Base-by-base conservation (phyloP, 331 rosid species). In the Dryas integrifolia region DNA sequence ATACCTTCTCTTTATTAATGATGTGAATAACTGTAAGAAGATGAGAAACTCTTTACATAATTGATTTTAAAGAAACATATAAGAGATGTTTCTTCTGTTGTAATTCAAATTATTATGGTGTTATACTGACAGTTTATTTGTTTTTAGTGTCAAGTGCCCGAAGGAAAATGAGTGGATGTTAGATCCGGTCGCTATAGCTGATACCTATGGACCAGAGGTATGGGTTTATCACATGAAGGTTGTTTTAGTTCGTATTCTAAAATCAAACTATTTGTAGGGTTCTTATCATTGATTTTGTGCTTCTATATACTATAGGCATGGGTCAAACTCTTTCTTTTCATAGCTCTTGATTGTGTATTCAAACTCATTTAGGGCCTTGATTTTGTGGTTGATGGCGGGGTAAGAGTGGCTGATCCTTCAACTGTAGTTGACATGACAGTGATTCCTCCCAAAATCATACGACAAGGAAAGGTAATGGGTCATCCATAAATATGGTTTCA, bases 401-500 rank as follows among this genome's bases (percentile, higher is more conserved):
- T 89, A 56, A 86, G 98, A 82, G 83, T 94, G 77, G 98, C 98
- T 3, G 92, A 94, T 75, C 95, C 97, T 40, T 91, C 97, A 77
- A 94, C 97, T 11, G 96, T 94, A 79, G 96, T 91, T 77, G 96
- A 94, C 86, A 86, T 94, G 96, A 88, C 91, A 0, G 81, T 82
- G 71, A 51, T 74, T 68, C 98, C 98, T 82, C 92, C 97, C 10
- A 86, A 72, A 83, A 86, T 94, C 67, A 77, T 84, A 59, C 86
- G 98, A 58, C 82, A 88, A 79, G 98, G 98, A 83, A 94, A 91
- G 98, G 98, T 94, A 86, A 74, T 5, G 15, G 18, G 41, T 41
- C 47, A 38, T 46, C 26, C 81, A 58, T 62, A 14, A 51, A 61
- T 53, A 60, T 57, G 53, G 18, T 63, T 67, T 73, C 66, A 61